A percentile compares a stretch with the other conserved stretches of the same genome.
These are phyloP conservation scores for Hippophae tibetana DNA, from an alignment of 306 rosid genomes.

Conservation along the genomic window DNA sequence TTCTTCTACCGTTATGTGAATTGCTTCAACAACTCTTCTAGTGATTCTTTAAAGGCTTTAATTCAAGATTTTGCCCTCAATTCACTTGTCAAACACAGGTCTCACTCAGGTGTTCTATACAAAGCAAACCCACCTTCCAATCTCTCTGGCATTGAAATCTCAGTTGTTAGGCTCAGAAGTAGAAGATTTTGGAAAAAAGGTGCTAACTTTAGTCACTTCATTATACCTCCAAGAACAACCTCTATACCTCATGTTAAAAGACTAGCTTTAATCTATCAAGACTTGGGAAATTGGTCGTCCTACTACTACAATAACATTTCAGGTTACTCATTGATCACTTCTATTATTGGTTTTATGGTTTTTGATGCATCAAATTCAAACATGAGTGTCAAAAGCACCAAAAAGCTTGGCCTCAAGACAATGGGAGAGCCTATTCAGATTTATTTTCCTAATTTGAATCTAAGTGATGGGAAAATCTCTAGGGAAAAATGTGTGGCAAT, in stretches of 20 bases:
- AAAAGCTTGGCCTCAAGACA: slow-evolving; percentile 43
- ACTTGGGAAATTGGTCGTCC: slow-evolving; percentile 70
- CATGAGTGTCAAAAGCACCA: slow-evolving; percentile 24
- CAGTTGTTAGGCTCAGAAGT: slow-evolving; percentile 58
- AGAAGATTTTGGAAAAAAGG: slow-evolving; percentile 62
- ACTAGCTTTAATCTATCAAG: slow-evolving; percentile 57
- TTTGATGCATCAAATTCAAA: slow-evolving; percentile 77
- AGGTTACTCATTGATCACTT: slow-evolving; percentile 55
- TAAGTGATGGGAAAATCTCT: slow-evolving; percentile 22
- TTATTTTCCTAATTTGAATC: slow-evolving; percentile 30
- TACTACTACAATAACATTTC: slow-evolving; percentile 39
- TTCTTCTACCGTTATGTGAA: slow-evolving; percentile 31
- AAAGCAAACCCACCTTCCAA: slow-evolving; percentile 47
- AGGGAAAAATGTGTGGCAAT: slow-evolving; percentile 44
- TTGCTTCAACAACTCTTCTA: slow-evolving; percentile 29
- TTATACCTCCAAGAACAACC: slow-evolving; percentile 59
- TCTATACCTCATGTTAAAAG: slow-evolving; percentile 68
- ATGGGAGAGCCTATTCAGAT: slow-evolving; percentile 50
- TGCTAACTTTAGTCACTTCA: slow-evolving; percentile 54
- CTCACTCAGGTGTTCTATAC: slow-evolving; percentile 59
- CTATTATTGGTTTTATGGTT: slow-evolving; percentile 66
- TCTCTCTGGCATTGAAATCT: slow-evolving; percentile 62
- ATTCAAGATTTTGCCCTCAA: slow-evolving; percentile 51
- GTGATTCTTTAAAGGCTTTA: slow-evolving; percentile 40
- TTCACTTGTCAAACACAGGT: slow-evolving; percentile 34